These are phyloP conservation scores for Calocera viscosa DNA, from an alignment of 768 basidiomycete species.

Conservation along the genomic window DNA sequence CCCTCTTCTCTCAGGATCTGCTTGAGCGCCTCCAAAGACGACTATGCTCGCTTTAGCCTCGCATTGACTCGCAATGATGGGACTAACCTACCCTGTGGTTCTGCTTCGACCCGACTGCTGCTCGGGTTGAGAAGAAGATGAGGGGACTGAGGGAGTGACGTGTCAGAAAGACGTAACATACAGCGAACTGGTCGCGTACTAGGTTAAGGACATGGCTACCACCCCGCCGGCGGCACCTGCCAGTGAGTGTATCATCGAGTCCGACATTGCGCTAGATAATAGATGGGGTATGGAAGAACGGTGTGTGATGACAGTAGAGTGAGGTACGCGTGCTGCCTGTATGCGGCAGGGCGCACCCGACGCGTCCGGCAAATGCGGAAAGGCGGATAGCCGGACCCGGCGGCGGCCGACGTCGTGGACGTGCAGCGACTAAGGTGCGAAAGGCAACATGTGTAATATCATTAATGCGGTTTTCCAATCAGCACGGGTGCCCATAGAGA, in stretches of 20 bases:
- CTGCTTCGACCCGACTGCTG: conserved; percentile 77
- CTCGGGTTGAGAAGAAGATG: conserved; percentile 81
- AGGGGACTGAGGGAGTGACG: too few species aligned
- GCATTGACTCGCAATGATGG: not conserved
- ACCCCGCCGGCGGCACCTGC: conserved; percentile 88
- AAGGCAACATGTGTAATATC: too few species aligned
- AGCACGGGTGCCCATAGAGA: too few species aligned
- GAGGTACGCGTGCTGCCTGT: too few species aligned
- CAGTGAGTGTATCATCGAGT: conserved; percentile 73
- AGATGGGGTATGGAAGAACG: not conserved
- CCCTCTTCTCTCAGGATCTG: conserved; percentile 81
- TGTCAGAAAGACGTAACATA: too few species aligned
- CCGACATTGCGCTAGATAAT: conserved; percentile 24
- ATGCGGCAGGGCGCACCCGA: too few species aligned
- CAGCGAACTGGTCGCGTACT: conserved; percentile 40
- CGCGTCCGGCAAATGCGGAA: too few species aligned
- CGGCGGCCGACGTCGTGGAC: too few species aligned
- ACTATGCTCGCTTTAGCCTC: conserved; percentile 31
- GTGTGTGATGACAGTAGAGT: not conserved
- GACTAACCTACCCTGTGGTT: conserved; percentile 56
- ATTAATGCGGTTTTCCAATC: too few species aligned
- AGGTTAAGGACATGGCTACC: conserved; percentile 78
- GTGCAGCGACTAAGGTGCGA: too few species aligned
- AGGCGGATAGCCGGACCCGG: too few species aligned
- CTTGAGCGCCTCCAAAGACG: conserved; percentile 49